Conservation (phyloP, 192 early-diverging fungal genomes). For the Rhizophagus clarus region DNA sequence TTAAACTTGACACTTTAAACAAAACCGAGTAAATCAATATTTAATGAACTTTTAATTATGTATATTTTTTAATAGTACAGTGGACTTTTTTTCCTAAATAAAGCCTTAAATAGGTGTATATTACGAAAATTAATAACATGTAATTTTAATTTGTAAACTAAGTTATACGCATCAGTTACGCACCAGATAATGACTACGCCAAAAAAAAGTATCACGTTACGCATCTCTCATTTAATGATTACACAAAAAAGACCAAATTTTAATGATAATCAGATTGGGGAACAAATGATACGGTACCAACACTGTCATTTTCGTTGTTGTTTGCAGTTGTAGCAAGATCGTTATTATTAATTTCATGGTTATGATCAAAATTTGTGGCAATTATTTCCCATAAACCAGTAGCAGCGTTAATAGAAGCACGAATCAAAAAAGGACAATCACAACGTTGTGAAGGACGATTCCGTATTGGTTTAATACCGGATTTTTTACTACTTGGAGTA, state of each 20-base stretch:
- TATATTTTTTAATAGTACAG: too few species aligned
- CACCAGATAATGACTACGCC: background rate
- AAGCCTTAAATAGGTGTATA: too few species aligned
- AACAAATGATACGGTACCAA: background rate
- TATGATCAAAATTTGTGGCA: slow-evolving; percentile 10
- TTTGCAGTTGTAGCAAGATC: background rate
- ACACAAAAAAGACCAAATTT: too few species aligned
- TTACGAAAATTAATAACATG: too few species aligned
- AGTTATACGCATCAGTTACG: too few species aligned
- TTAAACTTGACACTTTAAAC: slow-evolving; percentile 17
- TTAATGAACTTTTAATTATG: too few species aligned
- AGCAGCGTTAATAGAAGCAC: background rate
- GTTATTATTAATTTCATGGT: background rate
- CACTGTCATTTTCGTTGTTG: too few species aligned
- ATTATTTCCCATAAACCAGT: slow-evolving; percentile 24
- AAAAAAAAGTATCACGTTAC: background rate
- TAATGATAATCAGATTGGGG: too few species aligned
- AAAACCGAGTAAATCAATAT: background rate
- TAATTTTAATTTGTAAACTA: too few species aligned
- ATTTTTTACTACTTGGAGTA: slow-evolving; percentile 10
- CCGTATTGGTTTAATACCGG: slow-evolving; percentile 8
- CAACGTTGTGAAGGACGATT: slow-evolving; percentile 18
- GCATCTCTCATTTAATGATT: background rate
- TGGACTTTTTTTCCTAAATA: too few species aligned
- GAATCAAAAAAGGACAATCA: slow-evolving; percentile 12